These are phyloP conservation scores for Gigaspora rosea DNA, from an alignment of 192 early-diverging fungal genomes.

Conservation along the genomic window DNA sequence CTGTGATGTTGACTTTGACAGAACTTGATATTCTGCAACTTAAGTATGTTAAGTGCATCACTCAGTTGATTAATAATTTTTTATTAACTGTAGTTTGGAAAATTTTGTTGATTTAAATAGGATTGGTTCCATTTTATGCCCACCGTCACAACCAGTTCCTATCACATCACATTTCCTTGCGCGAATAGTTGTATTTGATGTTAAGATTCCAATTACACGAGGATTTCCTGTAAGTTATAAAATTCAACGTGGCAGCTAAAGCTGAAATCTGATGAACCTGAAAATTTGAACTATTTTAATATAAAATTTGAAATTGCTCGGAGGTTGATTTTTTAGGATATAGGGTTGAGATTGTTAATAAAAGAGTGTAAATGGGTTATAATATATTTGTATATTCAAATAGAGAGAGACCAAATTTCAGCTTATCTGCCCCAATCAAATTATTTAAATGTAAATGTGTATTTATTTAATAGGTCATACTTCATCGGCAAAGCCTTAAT, in stretches of 20 bases:
- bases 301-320: too few species aligned
- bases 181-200: constrained; percentile 94
- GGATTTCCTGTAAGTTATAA: constrained; percentile 75
- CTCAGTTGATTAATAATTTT: constrained; percentile 11
- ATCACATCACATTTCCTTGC: constrained; percentile 77
- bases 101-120: constrained; percentile 48
- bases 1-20: constrained; percentile 71
- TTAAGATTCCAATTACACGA: constrained; percentile 86
- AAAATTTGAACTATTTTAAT: too few species aligned
- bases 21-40: constrained; percentile 76
- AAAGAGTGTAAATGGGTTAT: neutral
- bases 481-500: constrained; percentile 83
- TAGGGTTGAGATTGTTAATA: neutral
- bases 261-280: too few species aligned
- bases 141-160: constrained; percentile 66
- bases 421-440: too few species aligned
- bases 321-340: neutral
- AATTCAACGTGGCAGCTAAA: too few species aligned
- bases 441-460: too few species aligned
- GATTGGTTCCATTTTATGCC: constrained; percentile 85
- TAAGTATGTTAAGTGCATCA: constrained; percentile 41
- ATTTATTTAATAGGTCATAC: constrained; percentile 56
- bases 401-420: too few species aligned
- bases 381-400: too few species aligned
- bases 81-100: too few species aligned